Evolutionary conservation across 441 rosid species (phyloP).

Genomic region (Dalechampia spathulata): DNA sequence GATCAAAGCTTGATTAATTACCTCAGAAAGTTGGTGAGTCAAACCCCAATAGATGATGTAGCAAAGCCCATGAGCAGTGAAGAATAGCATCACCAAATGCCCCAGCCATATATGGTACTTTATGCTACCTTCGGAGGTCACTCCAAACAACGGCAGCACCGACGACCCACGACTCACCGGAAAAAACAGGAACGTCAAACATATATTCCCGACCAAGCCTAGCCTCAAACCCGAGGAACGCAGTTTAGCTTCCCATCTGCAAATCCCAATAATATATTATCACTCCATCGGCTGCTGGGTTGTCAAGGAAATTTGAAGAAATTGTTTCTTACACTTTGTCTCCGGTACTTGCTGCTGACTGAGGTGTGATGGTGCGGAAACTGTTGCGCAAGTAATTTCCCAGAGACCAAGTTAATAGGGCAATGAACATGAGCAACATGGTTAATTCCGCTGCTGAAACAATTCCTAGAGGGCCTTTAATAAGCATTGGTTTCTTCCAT

Average conservation of each 20-base stretch:
- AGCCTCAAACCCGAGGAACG: conserved; percentile 22
- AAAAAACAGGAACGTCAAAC: conserved; percentile 46
- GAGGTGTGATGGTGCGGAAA: conserved; percentile 15
- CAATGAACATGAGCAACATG: conserved; percentile 38
- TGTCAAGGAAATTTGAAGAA: not conserved
- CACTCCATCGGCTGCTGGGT: no score
- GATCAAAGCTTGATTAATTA: no score
- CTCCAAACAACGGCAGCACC: conserved; percentile 42
- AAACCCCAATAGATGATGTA: conserved; percentile 36
- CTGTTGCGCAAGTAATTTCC: conserved; percentile 23
- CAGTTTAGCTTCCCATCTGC: conserved; percentile 43
- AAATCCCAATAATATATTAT: not conserved
- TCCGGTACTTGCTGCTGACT: conserved; percentile 12
- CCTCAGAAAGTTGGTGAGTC: conserved; percentile 33
- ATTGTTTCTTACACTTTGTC: conserved; percentile 5
- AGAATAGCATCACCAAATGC: conserved; percentile 30
- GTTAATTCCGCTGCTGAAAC: conserved; percentile 34
- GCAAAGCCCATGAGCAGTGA: conserved; percentile 42
- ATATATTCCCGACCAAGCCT: conserved; percentile 45
- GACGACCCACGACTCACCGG: conserved; percentile 58
- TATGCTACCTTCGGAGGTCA: conserved; percentile 47
- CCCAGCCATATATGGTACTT: conserved; percentile 62
- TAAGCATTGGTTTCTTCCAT: conserved; percentile 32
- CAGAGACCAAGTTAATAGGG: conserved; percentile 40
- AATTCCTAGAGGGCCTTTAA: conserved; percentile 46